Conservation (phyloP, 371 early-diverging fungal species). For the Parasitella parasitica region DNA sequence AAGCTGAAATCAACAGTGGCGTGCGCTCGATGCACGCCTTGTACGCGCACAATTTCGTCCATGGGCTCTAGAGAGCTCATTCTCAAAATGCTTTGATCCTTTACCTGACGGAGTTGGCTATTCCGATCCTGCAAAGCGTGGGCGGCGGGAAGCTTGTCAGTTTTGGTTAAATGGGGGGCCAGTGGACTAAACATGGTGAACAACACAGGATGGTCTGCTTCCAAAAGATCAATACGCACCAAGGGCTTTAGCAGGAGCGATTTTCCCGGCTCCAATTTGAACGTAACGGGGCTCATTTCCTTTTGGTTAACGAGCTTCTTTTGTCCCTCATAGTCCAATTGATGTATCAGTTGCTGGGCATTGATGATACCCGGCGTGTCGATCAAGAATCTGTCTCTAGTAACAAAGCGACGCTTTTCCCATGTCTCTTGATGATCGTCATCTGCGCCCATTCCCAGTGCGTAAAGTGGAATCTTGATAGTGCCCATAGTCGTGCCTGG, state of each 20-base stretch:
- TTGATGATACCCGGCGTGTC: conserved; percentile 75
- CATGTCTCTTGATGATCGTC: not conserved
- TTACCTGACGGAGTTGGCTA: conserved; percentile 6
- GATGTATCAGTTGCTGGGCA: conserved; percentile 50
- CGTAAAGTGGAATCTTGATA: conserved; percentile 59
- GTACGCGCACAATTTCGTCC: conserved; percentile 30
- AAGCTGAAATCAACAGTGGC: conserved; percentile 63
- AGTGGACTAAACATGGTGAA: conserved; percentile 61
- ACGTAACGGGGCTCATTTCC: conserved; percentile 56
- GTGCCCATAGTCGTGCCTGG: conserved; percentile 75
- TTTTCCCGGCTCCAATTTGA: conserved; percentile 48
- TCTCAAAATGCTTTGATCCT: conserved; percentile 13
- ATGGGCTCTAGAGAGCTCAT: conserved; percentile 24
- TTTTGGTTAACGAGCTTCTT: conserved; percentile 43
- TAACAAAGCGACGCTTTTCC: conserved; percentile 31
- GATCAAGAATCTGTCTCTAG: conserved; percentile 49
- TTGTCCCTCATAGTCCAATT: conserved; percentile 52
- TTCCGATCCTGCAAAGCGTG: conserved; percentile 6
- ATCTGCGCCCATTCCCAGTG: conserved; percentile 32
- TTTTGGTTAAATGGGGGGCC: conserved; percentile 60
- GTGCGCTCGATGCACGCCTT: conserved; percentile 46
- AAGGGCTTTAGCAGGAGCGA: conserved; percentile 62
- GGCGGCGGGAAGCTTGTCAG: conserved; percentile 41
- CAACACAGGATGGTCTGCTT: conserved; percentile 42
- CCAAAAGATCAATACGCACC: conserved; percentile 63